These are phyloP conservation scores for Penicillium sp. DNA, from an alignment of 2,329 filamentous ascomycete species.

Conservation along the genomic window DNA sequence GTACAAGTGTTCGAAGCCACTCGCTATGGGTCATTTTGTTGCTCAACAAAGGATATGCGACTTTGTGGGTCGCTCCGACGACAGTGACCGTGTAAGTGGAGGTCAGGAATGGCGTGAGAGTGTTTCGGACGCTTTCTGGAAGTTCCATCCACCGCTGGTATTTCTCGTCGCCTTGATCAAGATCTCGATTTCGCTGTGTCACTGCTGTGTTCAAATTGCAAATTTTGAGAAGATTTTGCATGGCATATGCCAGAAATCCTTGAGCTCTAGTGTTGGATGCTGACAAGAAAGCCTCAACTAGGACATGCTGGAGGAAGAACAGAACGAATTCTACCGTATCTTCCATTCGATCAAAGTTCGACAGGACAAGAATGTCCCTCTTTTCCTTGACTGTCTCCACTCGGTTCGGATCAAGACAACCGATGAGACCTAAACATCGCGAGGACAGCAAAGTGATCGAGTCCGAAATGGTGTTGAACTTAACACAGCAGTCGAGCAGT, in stretches of 20 bases:
- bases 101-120: conserved; percentile 80
- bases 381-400: conserved; percentile 77
- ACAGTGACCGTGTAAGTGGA: conserved; percentile 76
- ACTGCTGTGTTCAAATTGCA: conserved; percentile 67
- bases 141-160: conserved; percentile 75
- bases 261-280: conserved; percentile 84
- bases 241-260: conserved; percentile 87
- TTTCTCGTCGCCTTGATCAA: conserved; percentile 55
- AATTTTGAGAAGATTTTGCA: conserved; percentile 83
- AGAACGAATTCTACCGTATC: conserved; percentile 85
- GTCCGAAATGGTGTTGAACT: conserved; percentile 66
- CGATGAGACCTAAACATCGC: conserved; percentile 81
- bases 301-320: conserved; percentile 78
- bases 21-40: conserved; percentile 66
- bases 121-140: conserved; percentile 73
- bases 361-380: conserved; percentile 77
- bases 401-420: conserved; percentile 86
- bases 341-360: conserved; percentile 75
- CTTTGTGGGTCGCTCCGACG: conserved; percentile 53
- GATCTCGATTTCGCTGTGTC: conserved; percentile 50
- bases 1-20: conserved; percentile 79
- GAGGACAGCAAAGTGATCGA: conserved; percentile 72
- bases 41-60: conserved; percentile 75
- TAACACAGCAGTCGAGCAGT: conserved; percentile 80
- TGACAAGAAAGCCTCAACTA: conserved; percentile 89